Conservation (phyloP, 1,284 basidiomycete genomes). For the Wolfiporia cocos region DNA sequence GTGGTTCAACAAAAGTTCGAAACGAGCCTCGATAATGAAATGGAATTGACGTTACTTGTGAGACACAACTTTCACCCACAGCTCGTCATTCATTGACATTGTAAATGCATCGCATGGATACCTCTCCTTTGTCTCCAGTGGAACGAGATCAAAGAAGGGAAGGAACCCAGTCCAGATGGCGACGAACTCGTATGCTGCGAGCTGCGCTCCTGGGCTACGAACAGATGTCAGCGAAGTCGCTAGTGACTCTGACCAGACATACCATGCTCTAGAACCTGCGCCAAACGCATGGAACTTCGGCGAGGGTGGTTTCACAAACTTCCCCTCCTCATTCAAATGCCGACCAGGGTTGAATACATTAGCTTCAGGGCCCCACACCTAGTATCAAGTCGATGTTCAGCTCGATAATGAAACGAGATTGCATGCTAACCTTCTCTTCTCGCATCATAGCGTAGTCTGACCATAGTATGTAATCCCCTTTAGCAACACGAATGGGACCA, state of each 20-base stretch:
- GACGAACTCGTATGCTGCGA: slow-evolving; percentile 18
- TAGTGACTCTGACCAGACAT: background rate
- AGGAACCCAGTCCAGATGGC: slow-evolving; percentile 10
- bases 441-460: slow-evolving; percentile 22
- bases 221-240: background rate
- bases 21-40: too few species aligned
- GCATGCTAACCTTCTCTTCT: slow-evolving; percentile 2
- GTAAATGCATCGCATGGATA: background rate
- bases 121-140: background rate
- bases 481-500: slow-evolving; percentile 12
- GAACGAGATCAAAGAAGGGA: slow-evolving; percentile 10
- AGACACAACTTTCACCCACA: too few species aligned
- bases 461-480: slow-evolving; percentile 22
- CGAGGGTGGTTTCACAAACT: slow-evolving; percentile 14
- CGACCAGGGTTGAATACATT: slow-evolving; percentile 16
- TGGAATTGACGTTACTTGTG: too few species aligned
- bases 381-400: background rate
- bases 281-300: slow-evolving; percentile 20
- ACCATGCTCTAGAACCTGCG: slow-evolving; percentile 18
- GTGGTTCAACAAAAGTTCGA: too few species aligned
- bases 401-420: background rate
- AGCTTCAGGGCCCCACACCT: slow-evolving; percentile 17
- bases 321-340: slow-evolving; percentile 14
- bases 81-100: background rate
- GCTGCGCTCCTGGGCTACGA: slow-evolving; percentile 14